Base-by-base conservation (phyloP, 768 basidiomycete species). In the Lentinus brumalis region DNA sequence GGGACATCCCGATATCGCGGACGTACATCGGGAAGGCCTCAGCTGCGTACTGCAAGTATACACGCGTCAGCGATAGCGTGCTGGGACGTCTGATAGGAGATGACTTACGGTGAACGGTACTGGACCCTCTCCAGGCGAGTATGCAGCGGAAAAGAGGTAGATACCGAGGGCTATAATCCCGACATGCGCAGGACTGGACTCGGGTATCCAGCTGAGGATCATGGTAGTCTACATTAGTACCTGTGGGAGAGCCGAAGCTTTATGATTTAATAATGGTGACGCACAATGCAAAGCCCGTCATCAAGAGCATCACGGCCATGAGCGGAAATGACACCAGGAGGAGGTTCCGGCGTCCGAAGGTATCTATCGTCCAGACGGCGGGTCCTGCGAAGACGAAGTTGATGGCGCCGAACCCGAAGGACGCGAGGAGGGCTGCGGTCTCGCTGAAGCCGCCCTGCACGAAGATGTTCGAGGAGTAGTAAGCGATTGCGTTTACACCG, bases 11-110 rank as follows among this genome's bases (percentile, higher is more conserved):
- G 77, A 89, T 79, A 65, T 91, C 89, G 67, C 91, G 78, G 58
- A 89, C 83, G n/a, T 86, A 86, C 41, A 95, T 78, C 3, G 92
- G 93, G 82, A 91, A 96, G 10, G 88, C 92, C 71, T 95, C 94
- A 1, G 94, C 94, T 3, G 92, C 93, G 70, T 95, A 96, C 0
- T n/a, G 10, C 21, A 50, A 31, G 9, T 9, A 10, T 8, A 9
- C n/a, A 21, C n/a, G 30, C 4, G 21, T 15, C 26, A 16, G 21
- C 9, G 29, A 29, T 26, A 21, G 16, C 2, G 26, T 0, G 88
- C 86, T 9, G 10, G 9, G 26, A 8, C 15, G 8, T 45, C n/a
- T 16, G 14, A n/a, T 12, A n/a, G n/a, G 14, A 45, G 4, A 11
- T 10, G 14, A 26, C 21, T 26, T 16, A 29, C 18, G 11, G 31